A percentile compares a stretch with the other conserved stretches of the same genome.
These are phyloP conservation scores for Gracilaria domingensis DNA, from an alignment of 23 red algal genomes.

Conservation along the genomic window DNA sequence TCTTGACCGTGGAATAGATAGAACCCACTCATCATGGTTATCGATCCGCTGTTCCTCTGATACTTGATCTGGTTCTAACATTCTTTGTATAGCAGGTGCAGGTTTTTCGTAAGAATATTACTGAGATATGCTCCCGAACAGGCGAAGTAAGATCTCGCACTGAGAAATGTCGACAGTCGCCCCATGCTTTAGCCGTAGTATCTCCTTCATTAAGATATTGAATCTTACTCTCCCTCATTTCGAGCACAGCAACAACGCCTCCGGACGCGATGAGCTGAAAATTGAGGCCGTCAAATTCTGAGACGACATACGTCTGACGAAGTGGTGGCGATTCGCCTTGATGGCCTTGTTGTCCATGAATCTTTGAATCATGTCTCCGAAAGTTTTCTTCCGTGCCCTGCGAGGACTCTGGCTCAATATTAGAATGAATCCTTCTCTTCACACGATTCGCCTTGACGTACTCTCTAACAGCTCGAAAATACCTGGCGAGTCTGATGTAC, in stretches of 20 bases:
- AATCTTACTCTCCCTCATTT: constrained; percentile 68
- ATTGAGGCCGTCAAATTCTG: constrained; percentile 76
- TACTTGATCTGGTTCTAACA: background rate
- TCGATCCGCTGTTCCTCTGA: background rate
- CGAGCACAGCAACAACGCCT: constrained; percentile 64
- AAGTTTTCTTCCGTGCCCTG: background rate
- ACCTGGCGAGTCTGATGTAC: constrained; percentile 53
- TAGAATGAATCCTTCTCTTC: background rate
- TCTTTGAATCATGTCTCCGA: background rate
- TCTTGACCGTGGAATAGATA: constrained; percentile 26
- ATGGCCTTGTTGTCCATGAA: background rate
- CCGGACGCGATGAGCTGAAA: constrained; percentile 68
- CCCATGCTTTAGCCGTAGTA: constrained; percentile 40
- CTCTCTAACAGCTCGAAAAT: constrained; percentile 51
- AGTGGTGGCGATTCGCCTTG: background rate
- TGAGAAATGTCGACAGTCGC: constrained; percentile 55
- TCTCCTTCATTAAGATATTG: constrained; percentile 17
- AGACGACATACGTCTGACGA: background rate
- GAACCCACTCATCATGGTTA: constrained; percentile 56
- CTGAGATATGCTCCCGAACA: constrained; percentile 46
- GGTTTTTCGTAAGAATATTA: constrained; percentile 55
- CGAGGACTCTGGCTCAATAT: background rate
- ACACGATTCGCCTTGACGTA: constrained; percentile 19
- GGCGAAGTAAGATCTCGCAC: constrained; percentile 70
- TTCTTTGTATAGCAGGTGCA: background rate